Evolutionary conservation across 1,284 basidiomycete genomes (phyloP), one percentile per base, ranked within the genome.

Genomic region (Marasmius sp.): DNA sequence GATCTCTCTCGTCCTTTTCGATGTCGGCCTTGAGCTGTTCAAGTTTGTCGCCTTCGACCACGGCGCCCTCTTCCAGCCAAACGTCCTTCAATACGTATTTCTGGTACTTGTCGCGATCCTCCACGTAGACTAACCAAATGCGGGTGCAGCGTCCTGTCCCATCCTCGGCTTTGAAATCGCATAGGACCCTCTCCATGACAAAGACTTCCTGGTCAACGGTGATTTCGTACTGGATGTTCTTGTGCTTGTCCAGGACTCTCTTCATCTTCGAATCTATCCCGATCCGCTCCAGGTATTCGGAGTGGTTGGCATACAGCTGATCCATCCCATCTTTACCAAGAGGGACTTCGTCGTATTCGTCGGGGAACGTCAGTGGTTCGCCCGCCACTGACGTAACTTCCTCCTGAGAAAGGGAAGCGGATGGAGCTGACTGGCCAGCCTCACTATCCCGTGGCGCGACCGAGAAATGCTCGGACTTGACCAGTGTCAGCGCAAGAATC

Each of bases 1-100:
- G 45, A 16, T 1, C 1, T 1, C 9, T 5, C 11, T 47, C 11
- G 11, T 47, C 45, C 8, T 18, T 3, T 8, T 47, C 45, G 41
- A 43, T n/a, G n/a, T 43, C 20, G 6, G 45, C 16, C 7, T n/a
- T n/a, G n/a, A 11, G 45, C 5, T 16, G 2, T 47, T 6, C 6
- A 20, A 47, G 45, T 2, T n/a, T 47, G 16, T 47, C 45, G n/a
- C 45, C 45, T 47, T 47, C 45, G 8, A 47, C 11, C 14, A 1
- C 2, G 16, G 45, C 45, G n/a, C 50, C 47, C 7, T 36, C 18
- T n/a, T 60, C 58, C 18, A 60, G 50, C 59, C 59, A 61, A 7
- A 53, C 20, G 39, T 61, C 59, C 41, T 61, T 61, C 14, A 61
- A 53, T 1, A 57, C 54, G 18, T 11, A 43, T 22, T 39, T 12